These are phyloP conservation scores for Ustilago loliicola DNA, from an alignment of 1,284 basidiomycete genomes.

Conservation along the genomic window DNA sequence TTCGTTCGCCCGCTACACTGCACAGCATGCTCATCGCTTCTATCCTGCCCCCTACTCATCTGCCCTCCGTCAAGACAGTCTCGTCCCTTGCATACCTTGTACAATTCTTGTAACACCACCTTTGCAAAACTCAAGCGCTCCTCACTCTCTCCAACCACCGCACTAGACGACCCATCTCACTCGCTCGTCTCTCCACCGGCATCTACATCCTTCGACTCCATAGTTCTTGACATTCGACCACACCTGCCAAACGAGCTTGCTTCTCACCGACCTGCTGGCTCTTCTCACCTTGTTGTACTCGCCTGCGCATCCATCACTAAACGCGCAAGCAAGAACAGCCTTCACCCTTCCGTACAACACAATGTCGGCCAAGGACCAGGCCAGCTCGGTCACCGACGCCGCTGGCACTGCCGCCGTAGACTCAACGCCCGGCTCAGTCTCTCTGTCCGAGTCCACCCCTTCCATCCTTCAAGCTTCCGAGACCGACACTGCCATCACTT, in stretches of 20 bases:
- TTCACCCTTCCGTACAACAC: background rate
- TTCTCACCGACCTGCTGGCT: too few relatives aligned
- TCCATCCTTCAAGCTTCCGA: slow-evolving; percentile 36
- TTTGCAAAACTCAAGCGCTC: slow-evolving; percentile 28
- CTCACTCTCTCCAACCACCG: slow-evolving; percentile 1
- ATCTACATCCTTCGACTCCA: background rate
- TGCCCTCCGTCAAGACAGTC: slow-evolving; percentile 16
- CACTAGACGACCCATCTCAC: slow-evolving; percentile 27
- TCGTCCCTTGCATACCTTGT: slow-evolving; percentile 49
- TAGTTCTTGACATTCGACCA: background rate
- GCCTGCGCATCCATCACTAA: background rate
- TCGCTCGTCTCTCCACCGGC: background rate
- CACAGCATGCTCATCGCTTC: slow-evolving; percentile 13
- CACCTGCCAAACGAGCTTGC: background rate
- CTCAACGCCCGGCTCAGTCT: slow-evolving; percentile 39
- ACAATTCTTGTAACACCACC: slow-evolving; percentile 54
- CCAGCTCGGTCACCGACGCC: slow-evolving; percentile 17
- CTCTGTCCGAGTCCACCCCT: slow-evolving; percentile 49
- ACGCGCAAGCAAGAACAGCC: background rate
- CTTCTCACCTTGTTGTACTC: background rate
- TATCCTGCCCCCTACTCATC: background rate
- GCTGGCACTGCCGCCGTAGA: slow-evolving; percentile 18
- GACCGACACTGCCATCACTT: slow-evolving; percentile 32
- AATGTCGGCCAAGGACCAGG: slow-evolving; percentile 30
- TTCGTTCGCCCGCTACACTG: background rate